Percentiles rank a stretch among this genome's conserved stretches.
These are phyloP conservation scores for Irpex lacteus DNA, from an alignment of 1,284 basidiomycete species.

Conservation along the genomic window DNA sequence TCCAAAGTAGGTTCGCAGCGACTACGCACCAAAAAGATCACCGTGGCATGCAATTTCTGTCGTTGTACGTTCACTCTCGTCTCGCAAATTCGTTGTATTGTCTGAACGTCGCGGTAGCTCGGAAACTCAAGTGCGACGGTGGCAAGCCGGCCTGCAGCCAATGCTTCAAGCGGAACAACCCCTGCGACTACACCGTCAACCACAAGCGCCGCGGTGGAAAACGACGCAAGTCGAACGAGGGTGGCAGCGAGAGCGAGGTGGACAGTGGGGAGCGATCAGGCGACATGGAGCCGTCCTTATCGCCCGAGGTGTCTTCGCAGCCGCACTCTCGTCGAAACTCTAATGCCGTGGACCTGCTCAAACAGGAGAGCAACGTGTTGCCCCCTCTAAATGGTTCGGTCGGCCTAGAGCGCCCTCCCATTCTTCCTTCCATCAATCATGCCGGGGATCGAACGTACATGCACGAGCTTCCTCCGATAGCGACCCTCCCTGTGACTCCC, in stretches of 20 bases:
- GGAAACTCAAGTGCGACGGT: conserved; percentile 83
- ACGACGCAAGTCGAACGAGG: conserved; percentile 53
- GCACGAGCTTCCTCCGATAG: conserved; percentile 66
- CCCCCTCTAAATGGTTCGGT: conserved; percentile 22
- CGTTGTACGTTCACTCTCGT: conserved; percentile 54
- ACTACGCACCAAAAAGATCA: conserved; percentile 74
- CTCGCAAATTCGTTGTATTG: neutral
- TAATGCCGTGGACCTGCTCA: conserved; percentile 39
- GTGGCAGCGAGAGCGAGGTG: conserved; percentile 50
- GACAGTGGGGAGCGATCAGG: conserved; percentile 40
- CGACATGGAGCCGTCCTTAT: conserved; percentile 55
- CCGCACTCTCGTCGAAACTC: conserved; percentile 58
- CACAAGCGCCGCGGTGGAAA: conserved; percentile 65
- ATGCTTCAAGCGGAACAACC: conserved; percentile 69
- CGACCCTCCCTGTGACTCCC: conserved; percentile 50
- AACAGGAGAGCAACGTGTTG: conserved; percentile 17
- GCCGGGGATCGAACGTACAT: conserved; percentile 17
- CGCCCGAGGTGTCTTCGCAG: conserved; percentile 58
- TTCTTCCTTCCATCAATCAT: conserved; percentile 27
- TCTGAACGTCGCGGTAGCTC: conserved; percentile 42
- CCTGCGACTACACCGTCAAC: conserved; percentile 77
- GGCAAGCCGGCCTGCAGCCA: conserved; percentile 76
- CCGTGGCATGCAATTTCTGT: conserved; percentile 83
- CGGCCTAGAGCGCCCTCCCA: conserved; percentile 21
- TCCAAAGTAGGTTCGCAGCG: conserved; percentile 36